These are phyloP conservation scores for Striga asiatica DNA, from an alignment of 257 asterid species.

Conservation along the genomic window DNA sequence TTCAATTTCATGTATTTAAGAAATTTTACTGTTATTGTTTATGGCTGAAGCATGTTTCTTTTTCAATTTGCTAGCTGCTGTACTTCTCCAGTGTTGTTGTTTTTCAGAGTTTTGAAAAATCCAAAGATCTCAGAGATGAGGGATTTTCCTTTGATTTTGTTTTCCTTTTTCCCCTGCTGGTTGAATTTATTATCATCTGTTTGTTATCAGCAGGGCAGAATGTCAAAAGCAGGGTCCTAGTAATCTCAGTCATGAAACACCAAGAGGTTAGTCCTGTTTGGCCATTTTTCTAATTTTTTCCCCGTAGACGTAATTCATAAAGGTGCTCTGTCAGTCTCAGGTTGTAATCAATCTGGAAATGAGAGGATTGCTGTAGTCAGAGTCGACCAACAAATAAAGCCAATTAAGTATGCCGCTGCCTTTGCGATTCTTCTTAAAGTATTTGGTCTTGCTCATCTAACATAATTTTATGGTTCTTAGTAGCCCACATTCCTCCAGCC, in stretches of 20 bases:
- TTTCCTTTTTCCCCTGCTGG: too few relatives aligned
- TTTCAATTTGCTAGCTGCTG: neutral
- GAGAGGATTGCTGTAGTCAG: slow-evolving; percentile 19
- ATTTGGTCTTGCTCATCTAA: slow-evolving; percentile 20
- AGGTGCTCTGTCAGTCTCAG: slow-evolving; percentile 24
- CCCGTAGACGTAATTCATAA: slow-evolving; percentile 11
- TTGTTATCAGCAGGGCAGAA: slow-evolving; percentile 33
- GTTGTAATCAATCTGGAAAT: slow-evolving; percentile 26
- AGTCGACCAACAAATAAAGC: slow-evolving; percentile 27
- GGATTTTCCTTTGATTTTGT: too few relatives aligned
- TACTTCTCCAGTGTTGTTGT: neutral
- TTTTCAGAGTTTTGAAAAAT: neutral
- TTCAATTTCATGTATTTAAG: neutral
- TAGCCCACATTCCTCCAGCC: slow-evolving; percentile 26
- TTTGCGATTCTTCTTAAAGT: slow-evolving; percentile 6
- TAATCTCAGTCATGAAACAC: slow-evolving; percentile 21
- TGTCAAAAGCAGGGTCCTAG: slow-evolving; percentile 25
- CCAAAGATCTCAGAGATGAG: too few relatives aligned
- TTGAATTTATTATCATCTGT: too few relatives aligned
- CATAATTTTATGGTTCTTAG: slow-evolving; percentile 11
- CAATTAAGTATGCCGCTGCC: slow-evolving; percentile 35
- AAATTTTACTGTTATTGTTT: neutral
- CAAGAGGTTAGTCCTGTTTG: slow-evolving; percentile 31
- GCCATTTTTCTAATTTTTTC: slow-evolving; percentile 4
- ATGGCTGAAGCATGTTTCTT: neutral